Base-by-base conservation (phyloP, 305 asterid genomes). In the Caryopteris hybrid region DNA sequence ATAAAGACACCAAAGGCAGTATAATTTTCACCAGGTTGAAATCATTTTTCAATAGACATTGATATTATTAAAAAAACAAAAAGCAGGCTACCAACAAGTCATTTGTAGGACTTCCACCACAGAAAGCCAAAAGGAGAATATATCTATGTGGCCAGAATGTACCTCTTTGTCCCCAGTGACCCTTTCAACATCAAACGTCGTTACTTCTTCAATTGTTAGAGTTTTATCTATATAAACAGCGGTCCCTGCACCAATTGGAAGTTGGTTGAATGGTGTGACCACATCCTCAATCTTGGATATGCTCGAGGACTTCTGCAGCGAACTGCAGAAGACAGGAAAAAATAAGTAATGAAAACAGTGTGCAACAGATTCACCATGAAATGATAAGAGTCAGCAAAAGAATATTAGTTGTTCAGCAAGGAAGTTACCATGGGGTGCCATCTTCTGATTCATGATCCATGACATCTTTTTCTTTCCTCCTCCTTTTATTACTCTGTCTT, bases 151-250 rank as follows among this genome's bases (percentile, higher is more conserved):
- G 29, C 55, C 14, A 20, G 20, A 67, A 59, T 60, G 60, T 84
- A 86, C 99, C 89, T 82, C 79, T 71, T 43, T 74, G 45, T 79
- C 77, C 54, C 66, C 78, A 0, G 41, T 21, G 66, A 73, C 84
- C 59, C 79, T 76, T 70, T 79, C 86, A 53, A 80, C 70, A 4
- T 71, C 85, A 13, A 83, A 75, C 27, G 79, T 61, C 17, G 81
- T 82, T 52, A 89, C 83, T 84, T 91, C 95, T 57, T 79, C 80
- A 72, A 88, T 64, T 58, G 96, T 85, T 76, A 88, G 75, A 36
- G 86, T 66, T 82, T 91, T 89, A 67, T 91, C 97, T 3, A 89
- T 75, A 68, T 78, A 84, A 36, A 85, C 88, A 8, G 88, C 84
- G 48, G 95, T 83, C 75, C 64, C 86, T 12, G 76, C 61, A 57